phyloP scores from a whole-genome alignment of 116 monocot species.

The Cymodocea nodosa region DNA sequence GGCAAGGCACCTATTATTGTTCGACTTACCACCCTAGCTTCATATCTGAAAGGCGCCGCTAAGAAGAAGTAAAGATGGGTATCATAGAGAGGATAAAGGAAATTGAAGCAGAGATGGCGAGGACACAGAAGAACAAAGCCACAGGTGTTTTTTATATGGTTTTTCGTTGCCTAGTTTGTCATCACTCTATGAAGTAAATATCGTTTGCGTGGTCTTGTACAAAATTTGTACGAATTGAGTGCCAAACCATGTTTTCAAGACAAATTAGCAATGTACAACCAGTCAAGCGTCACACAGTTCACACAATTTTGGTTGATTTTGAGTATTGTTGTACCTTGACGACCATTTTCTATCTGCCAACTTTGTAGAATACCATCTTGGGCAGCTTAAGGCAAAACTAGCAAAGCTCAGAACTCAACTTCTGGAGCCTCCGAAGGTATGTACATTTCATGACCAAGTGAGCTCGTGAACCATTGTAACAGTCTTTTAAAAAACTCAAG shows the following conservation, averaged over 20 bases:
- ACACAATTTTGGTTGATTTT: not conserved
- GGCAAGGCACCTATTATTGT: not conserved
- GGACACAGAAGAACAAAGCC: slow-evolving; percentile 96
- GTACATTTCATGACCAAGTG: not conserved
- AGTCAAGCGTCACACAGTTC: not conserved
- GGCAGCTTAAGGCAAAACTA: slow-evolving; percentile 96
- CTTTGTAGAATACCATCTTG: slow-evolving; percentile 88
- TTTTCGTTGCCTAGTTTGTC: not conserved
- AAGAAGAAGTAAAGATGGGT: slow-evolving; percentile 46
- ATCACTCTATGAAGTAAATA: not conserved
- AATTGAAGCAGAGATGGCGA: slow-evolving; percentile 94
- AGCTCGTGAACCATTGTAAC: not conserved
- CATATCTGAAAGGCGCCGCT: not conserved
- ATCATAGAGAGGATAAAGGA: slow-evolving; percentile 97
- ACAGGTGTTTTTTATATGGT: slow-evolving; percentile 33
- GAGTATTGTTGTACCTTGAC: not conserved
- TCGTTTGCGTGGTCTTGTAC: not conserved
- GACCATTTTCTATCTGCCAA: not conserved
- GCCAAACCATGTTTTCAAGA: not conserved
- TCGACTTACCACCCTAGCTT: not conserved
- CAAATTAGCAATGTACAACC: not conserved
- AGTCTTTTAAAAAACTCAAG: no score
- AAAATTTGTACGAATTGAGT: not conserved
- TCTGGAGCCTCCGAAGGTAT: slow-evolving; percentile 95
- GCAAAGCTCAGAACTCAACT: slow-evolving; percentile 95